Conservation (phyloP, 306 rosid genomes). For the Rosa lucieae region DNA sequence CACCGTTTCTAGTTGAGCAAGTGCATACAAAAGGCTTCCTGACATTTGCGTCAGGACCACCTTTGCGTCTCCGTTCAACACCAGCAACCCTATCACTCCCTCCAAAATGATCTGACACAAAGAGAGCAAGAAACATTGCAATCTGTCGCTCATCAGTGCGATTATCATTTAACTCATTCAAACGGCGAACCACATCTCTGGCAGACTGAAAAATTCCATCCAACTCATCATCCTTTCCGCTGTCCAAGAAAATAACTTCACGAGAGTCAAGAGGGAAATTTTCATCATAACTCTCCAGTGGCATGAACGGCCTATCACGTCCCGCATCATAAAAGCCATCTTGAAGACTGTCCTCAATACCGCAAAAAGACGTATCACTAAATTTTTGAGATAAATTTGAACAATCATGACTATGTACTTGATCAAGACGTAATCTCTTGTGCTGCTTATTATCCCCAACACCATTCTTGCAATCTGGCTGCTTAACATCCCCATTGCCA, state of each 20-base stretch:
- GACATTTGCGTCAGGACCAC: slow-evolving; percentile 75
- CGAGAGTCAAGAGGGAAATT: slow-evolving; percentile 71
- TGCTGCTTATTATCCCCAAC: slow-evolving; percentile 22
- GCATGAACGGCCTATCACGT: slow-evolving; percentile 85
- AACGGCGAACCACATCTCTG: slow-evolving; percentile 51
- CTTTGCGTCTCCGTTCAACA: slow-evolving; percentile 74
- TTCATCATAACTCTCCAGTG: slow-evolving; percentile 74
- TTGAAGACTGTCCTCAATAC: slow-evolving; percentile 65
- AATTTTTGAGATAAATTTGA: slow-evolving; percentile 55
- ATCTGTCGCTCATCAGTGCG: slow-evolving; percentile 53
- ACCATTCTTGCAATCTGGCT: slow-evolving; percentile 41
- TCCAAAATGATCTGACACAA: slow-evolving; percentile 97
- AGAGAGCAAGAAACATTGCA: slow-evolving; percentile 79
- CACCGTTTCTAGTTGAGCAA: slow-evolving; percentile 73
- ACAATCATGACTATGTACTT: slow-evolving; percentile 22
- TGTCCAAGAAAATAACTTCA: slow-evolving; percentile 84
- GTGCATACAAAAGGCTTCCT: slow-evolving; percentile 94
- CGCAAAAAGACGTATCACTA: slow-evolving; percentile 66
- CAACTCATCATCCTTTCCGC: slow-evolving; percentile 79
- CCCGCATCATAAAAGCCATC: slow-evolving; percentile 99
- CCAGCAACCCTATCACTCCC: slow-evolving; percentile 83
- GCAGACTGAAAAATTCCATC: slow-evolving; percentile 76
- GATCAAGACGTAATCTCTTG: neutral
- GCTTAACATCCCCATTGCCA: slow-evolving; percentile 18
- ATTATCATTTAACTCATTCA: slow-evolving; percentile 55